Percentiles rank a stretch among this genome's conserved stretches.
phyloP scores from a whole-genome alignment of 768 basidiomycete genomes.

The Tylopilus vinaceipallidus region DNA sequence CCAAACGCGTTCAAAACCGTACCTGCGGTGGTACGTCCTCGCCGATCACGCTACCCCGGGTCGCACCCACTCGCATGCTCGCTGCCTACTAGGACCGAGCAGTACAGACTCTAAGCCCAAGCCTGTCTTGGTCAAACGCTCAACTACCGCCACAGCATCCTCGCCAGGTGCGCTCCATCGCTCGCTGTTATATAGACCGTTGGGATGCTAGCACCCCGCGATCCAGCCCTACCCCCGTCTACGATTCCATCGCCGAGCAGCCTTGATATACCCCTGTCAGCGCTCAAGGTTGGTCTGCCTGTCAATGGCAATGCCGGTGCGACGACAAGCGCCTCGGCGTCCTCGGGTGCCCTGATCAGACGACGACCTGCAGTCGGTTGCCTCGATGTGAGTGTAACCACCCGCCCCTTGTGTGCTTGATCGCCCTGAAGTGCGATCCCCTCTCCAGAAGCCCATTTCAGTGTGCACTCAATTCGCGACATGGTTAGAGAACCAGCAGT shows the following conservation, averaged over 20 bases:
- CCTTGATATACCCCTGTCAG: not conserved
- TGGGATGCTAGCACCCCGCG: not conserved
- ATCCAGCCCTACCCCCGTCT: not conserved
- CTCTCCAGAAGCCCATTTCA: conserved; percentile 9
- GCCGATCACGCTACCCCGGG: not conserved
- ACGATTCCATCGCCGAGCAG: not conserved
- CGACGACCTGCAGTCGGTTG: not conserved
- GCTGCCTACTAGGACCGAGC: not conserved
- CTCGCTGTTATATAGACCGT: not conserved
- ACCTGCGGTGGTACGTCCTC: not conserved
- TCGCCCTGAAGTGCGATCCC: too few species aligned
- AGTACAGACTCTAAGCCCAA: not conserved
- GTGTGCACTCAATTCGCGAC: conserved; percentile 14
- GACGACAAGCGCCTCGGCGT: too few species aligned
- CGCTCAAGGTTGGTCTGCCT: not conserved
- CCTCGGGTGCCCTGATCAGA: not conserved
- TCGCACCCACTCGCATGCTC: not conserved
- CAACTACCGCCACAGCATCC: not conserved
- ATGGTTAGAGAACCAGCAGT: conserved; percentile 16
- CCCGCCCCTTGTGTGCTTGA: too few species aligned
- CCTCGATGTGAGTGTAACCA: conserved; percentile 13
- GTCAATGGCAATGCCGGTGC: too few species aligned
- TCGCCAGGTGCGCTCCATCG: conserved; percentile 9
- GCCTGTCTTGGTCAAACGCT: conserved; percentile 1
- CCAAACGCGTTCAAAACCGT: not conserved